Conservation (phyloP, 352 stramenopile genomes). For the Phytophthora foliorum region DNA sequence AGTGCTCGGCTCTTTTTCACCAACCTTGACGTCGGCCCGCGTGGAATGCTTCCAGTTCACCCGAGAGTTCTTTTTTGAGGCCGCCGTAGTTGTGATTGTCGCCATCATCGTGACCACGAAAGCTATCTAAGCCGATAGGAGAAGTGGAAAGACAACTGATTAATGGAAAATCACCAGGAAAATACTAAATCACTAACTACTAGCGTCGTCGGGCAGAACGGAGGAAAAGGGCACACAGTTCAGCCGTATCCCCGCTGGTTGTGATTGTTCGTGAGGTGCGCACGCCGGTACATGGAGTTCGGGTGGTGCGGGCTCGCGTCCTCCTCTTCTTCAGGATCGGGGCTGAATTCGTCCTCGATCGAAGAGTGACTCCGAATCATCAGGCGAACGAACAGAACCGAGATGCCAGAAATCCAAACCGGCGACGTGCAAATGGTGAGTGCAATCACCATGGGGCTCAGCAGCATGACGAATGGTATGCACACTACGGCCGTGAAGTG, state of each 20-base stretch:
- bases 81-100: slow-evolving; percentile 28
- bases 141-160: slow-evolving; percentile 26
- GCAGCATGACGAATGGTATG: slow-evolving; percentile 76
- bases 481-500: slow-evolving; percentile 74
- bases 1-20: not conserved
- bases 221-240: slow-evolving; percentile 3
- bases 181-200: slow-evolving; percentile 45
- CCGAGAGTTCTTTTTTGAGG: slow-evolving; percentile 47
- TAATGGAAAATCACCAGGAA: slow-evolving; percentile 19
- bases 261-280: slow-evolving; percentile 44
- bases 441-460: slow-evolving; percentile 84
- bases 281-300: slow-evolving; percentile 60
- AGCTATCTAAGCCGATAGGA: no score
- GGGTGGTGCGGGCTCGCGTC: slow-evolving; percentile 52
- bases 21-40: not conserved
- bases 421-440: slow-evolving; percentile 81
- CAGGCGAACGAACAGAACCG: slow-evolving; percentile 64
- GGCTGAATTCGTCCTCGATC: slow-evolving; percentile 55
- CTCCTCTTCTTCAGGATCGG: slow-evolving; percentile 47
- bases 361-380: slow-evolving; percentile 43
- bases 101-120: slow-evolving; percentile 48
- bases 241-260: slow-evolving; percentile 36
- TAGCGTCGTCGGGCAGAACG: slow-evolving; percentile 9
- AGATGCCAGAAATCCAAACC: slow-evolving; percentile 73
- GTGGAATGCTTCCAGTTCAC: slow-evolving; percentile 54